A percentile compares a stretch with the other conserved stretches of the same genome.
phyloP scores from a whole-genome alignment of 371 early-diverging fungal genomes.

The Parasitella parasitica region DNA sequence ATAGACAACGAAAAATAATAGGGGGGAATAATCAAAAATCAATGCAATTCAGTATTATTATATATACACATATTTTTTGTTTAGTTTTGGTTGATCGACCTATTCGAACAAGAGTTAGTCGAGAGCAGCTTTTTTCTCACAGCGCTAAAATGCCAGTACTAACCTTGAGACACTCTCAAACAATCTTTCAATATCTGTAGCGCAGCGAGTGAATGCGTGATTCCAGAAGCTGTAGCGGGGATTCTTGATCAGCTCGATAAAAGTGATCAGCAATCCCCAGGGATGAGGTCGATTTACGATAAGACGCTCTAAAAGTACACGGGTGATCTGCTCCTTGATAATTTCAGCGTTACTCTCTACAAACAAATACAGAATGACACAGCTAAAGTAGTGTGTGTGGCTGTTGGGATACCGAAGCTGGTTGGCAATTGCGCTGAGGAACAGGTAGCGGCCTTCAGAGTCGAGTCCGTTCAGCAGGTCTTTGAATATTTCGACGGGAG shows the following conservation, averaged over 20 bases:
- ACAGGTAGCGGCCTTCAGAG: slow-evolving; percentile 86
- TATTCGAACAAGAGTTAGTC: slow-evolving; percentile 1
- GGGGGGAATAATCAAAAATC: not conserved
- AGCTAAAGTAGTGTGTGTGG: slow-evolving; percentile 94
- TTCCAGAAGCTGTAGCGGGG: slow-evolving; percentile 89
- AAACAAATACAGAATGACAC: slow-evolving; percentile 84
- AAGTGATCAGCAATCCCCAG: slow-evolving; percentile 95
- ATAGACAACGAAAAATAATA: slow-evolving; percentile 1
- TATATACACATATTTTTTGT: slow-evolving; percentile 1
- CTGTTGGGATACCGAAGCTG: slow-evolving; percentile 97
- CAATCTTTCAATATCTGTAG: slow-evolving; percentile 72
- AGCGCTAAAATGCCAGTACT: not conserved
- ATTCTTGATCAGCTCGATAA: slow-evolving; percentile 95
- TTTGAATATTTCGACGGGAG: slow-evolving; percentile 85
- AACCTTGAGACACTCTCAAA: slow-evolving; percentile 74
- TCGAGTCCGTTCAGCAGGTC: slow-evolving; percentile 76
- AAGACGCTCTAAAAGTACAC: slow-evolving; percentile 92
- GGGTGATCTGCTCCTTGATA: slow-evolving; percentile 92
- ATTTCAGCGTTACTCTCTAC: slow-evolving; percentile 79
- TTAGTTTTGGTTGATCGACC: slow-evolving; percentile 51
- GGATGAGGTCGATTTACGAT: slow-evolving; percentile 97
- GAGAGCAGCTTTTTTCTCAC: not conserved
- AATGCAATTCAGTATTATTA: not conserved
- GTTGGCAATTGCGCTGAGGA: slow-evolving; percentile 92
- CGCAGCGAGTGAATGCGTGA: slow-evolving; percentile 73